Base-by-base conservation (phyloP, 2,329 filamentous ascomycete species). In the Ophiostoma ulmi region DNA sequence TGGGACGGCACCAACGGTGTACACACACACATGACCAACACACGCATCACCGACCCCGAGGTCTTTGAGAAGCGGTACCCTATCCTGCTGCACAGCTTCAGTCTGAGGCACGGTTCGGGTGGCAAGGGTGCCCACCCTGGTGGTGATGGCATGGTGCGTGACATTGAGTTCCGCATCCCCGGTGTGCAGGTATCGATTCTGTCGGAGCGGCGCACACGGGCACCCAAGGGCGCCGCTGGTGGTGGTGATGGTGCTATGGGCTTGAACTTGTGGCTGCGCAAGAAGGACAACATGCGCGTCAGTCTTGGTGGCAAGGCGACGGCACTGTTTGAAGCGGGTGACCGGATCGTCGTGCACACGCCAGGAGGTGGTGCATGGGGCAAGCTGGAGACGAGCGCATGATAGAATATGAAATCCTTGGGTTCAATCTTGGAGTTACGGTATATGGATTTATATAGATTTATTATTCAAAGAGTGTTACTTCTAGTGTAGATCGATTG, bases 311-410 rank as follows among this genome's bases (percentile, higher is more conserved):
- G 83, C 3, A 89, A 89, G 79, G 88, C 87, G 70, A 87, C 86
- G 1, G 85, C 86, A 1, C 79, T 79, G 17, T 86, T 89, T 82
- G 79, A 83, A 73, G 78, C 83, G 1, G 87, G 87, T 0, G 87
- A 90, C 76, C 79, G 86, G 11, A 87, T 89, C 70, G 85, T 89
- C 58, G 81, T 90, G 5, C 81, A 82, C 72, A 89, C 87, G 10
- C 88, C 88, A 17, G 88, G 87, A 39, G 88, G 87, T 64, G 87
- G 88, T 64, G 87, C 84, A 0, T 90, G 86, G 85, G 87, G 86
- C 66, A 70, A 69, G 55, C 35, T 39, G 14, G 68, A 41, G 22
- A 31, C 36, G 13, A 64, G 61, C 8, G 61, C 35, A 39, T 64
- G 11, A 63, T 36, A 35, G 2, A 14, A 13, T 13, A n/a, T 1